Percentiles rank a stretch among this genome's conserved stretches.
Evolutionary conservation across 441 rosid genomes (phyloP).

Genomic region (Mallotus japonicus): DNA sequence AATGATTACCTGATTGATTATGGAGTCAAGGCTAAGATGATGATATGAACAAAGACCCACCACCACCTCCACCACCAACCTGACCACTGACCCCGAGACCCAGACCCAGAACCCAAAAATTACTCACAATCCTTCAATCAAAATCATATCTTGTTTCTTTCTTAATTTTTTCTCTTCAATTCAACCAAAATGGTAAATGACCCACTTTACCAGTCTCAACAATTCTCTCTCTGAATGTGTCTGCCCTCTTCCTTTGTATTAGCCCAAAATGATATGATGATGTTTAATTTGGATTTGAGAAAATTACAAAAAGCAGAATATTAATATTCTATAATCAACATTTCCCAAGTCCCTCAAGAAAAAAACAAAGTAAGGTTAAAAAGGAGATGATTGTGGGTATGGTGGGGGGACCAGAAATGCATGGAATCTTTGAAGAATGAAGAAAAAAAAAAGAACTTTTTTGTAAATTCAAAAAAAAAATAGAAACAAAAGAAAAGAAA

Average conservation of each 20-base stretch:
- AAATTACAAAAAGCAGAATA: constrained; percentile 28
- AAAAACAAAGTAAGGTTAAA: constrained; percentile 22
- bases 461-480: neutral
- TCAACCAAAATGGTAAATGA: constrained; percentile 22
- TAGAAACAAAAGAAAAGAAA: constrained; percentile 9
- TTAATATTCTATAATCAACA: constrained; percentile 8
- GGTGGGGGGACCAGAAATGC: constrained; percentile 34
- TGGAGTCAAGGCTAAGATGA: constrained; percentile 39
- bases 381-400: constrained; percentile 26
- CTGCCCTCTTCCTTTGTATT: neutral
- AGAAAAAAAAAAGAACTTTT: neutral
- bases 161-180: constrained; percentile 20
- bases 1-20: constrained; percentile 76
- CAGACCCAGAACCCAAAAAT: constrained; percentile 21
- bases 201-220: neutral
- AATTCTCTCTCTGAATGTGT: constrained; percentile 8
- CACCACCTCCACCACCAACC: constrained; percentile 37
- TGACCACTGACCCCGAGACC: constrained; percentile 20
- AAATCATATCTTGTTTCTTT: constrained; percentile 28
- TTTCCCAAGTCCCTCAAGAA: constrained; percentile 13
- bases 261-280: constrained; percentile 38
- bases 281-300: constrained; percentile 28
- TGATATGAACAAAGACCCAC: constrained; percentile 42
- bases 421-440: constrained; percentile 45
- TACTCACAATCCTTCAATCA: constrained; percentile 13